phyloP scores from a whole-genome alignment of 2,329 filamentous ascomycete genomes.

The Phyllosticta paracitricarpa region DNA sequence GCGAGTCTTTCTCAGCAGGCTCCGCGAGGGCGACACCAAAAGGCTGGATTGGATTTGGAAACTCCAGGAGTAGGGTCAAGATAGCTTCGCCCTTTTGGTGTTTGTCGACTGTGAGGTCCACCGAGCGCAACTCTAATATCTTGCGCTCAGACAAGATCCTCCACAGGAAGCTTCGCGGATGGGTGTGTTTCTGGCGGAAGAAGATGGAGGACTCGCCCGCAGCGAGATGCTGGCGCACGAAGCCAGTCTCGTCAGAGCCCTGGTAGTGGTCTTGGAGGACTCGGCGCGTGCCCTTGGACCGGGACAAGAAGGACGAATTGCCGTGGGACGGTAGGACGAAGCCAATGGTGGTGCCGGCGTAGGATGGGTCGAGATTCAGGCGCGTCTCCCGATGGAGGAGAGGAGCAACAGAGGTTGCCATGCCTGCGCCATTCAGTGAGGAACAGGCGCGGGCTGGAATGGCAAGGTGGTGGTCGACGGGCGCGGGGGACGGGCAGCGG shows the following conservation, averaged over 20 bases:
- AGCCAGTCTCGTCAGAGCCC: constrained; percentile 59
- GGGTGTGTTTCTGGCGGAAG: constrained; percentile 64
- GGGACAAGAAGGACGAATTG: constrained; percentile 23
- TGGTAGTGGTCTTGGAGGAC: constrained; percentile 28
- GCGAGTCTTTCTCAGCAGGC: constrained; percentile 61
- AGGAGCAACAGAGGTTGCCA: constrained; percentile 53
- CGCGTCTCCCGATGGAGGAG: constrained; percentile 80
- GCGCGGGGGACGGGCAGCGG: background rate
- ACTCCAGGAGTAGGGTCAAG: constrained; percentile 67
- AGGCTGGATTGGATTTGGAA: constrained; percentile 61
- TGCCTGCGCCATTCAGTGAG: constrained; percentile 51
- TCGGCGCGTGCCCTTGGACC: constrained; percentile 23
- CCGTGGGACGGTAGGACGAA: constrained; percentile 37
- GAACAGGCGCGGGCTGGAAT: background rate
- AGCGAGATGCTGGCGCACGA: constrained; percentile 63
- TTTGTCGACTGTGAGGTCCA: constrained; percentile 63
- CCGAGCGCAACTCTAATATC: constrained; percentile 70
- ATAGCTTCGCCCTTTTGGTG: constrained; percentile 54
- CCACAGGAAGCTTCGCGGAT: constrained; percentile 85
- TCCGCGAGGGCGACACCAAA: constrained; percentile 79
- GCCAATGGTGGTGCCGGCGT: constrained; percentile 57
- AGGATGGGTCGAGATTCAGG: constrained; percentile 69
- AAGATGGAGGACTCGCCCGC: constrained; percentile 67
- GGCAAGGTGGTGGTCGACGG: background rate
- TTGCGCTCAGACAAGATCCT: constrained; percentile 71